phyloP scores from a whole-genome alignment of 2,329 filamentous ascomycete species.

The Septoria petroselini region DNA sequence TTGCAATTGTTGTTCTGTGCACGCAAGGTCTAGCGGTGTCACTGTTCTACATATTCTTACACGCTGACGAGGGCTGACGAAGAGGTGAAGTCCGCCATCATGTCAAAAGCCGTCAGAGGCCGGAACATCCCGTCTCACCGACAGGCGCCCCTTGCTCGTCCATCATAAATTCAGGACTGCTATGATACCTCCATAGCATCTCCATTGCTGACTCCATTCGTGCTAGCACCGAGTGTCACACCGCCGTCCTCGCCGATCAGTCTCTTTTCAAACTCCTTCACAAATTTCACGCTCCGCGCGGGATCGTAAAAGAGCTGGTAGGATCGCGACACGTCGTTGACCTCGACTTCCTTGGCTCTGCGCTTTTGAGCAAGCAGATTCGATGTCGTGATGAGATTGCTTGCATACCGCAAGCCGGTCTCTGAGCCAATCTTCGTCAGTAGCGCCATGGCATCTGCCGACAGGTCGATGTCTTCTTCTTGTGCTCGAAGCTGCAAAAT shows the following conservation, averaged over 20 bases:
- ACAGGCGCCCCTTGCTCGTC: not conserved
- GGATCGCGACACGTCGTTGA: conserved; percentile 88
- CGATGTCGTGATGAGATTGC: conserved; percentile 93
- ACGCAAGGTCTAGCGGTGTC: not conserved
- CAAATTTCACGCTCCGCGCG: conserved; percentile 81
- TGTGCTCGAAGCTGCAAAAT: conserved; percentile 89
- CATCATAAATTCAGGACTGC: not conserved
- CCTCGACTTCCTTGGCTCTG: conserved; percentile 74
- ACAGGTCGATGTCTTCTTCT: conserved; percentile 92
- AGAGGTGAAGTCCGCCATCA: conserved; percentile 7
- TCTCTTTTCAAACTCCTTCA: conserved; percentile 83
- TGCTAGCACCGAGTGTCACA: conserved; percentile 65
- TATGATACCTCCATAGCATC: conserved; percentile 65
- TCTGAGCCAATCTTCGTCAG: conserved; percentile 95
- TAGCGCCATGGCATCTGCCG: conserved; percentile 82
- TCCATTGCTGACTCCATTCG: conserved; percentile 25
- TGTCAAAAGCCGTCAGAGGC: conserved; percentile 11
- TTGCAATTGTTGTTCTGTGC: not conserved
- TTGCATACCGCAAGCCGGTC: conserved; percentile 89
- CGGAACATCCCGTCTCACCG: not conserved
- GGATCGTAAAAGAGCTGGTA: conserved; percentile 95
- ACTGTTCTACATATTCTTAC: conserved; percentile 14
- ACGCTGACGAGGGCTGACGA: conserved; percentile 1
- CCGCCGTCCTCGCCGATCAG: conserved; percentile 83
- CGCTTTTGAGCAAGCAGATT: conserved; percentile 84